phyloP scores from a whole-genome alignment of 169 alveolate species.

The Plasmodium relictum region DNA sequence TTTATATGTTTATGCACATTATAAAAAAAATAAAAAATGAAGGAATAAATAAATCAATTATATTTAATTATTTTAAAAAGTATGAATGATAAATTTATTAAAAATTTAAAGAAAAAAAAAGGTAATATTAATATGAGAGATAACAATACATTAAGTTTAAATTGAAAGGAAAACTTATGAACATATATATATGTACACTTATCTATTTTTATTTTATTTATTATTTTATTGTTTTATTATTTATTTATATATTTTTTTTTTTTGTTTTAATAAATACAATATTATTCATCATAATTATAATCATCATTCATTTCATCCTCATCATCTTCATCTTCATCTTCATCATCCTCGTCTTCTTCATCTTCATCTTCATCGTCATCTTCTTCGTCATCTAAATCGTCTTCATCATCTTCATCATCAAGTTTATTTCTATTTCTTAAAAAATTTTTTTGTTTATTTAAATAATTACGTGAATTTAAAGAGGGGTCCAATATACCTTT shows the following conservation, averaged over 20 bases:
- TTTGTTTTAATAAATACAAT: background rate
- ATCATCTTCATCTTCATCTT: slow-evolving; percentile 38
- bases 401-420: slow-evolving; percentile 46
- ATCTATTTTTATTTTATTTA: slow-evolving; percentile 14
- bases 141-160: no score
- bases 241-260: background rate
- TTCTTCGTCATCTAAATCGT: slow-evolving; percentile 32
- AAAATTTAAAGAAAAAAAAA: slow-evolving; percentile 1
- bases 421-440: slow-evolving; percentile 24
- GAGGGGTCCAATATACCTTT: slow-evolving; percentile 44
- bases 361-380: slow-evolving; percentile 64
- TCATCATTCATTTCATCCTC: slow-evolving; percentile 48
- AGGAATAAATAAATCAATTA: no score
- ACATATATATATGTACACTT: background rate
- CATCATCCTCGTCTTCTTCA: slow-evolving; percentile 56
- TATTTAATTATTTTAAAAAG: background rate
- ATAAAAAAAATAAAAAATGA: no score
- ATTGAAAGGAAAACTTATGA: background rate
- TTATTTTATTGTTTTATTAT: slow-evolving; percentile 4
- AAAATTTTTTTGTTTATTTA: slow-evolving; percentile 13
- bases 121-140: background rate
- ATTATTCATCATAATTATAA: slow-evolving; percentile 64
- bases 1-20: no score
- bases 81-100: background rate
- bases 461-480: slow-evolving; percentile 37